Evolutionary conservation across 2,329 filamentous ascomycete genomes (phyloP).

Genomic region (Phaeophleospora eucalypticola): DNA sequence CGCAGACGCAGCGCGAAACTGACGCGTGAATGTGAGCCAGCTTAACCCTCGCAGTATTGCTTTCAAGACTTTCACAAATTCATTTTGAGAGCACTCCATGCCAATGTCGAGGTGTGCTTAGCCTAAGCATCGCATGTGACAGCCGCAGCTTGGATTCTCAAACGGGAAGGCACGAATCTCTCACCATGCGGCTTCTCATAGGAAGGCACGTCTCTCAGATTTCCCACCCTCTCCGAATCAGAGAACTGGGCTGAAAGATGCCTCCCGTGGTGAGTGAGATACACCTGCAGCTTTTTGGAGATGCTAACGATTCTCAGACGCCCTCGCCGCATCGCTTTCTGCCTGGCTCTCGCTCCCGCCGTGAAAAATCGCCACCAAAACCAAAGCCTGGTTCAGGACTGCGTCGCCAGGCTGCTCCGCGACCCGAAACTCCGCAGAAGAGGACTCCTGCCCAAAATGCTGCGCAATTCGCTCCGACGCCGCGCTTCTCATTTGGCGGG

Average conservation of each 20-base stretch:
- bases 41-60: too few species aligned
- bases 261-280: constrained; percentile 7
- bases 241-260: constrained; percentile 14
- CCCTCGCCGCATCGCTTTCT: constrained; percentile 30
- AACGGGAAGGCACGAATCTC: neutral
- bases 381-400: constrained; percentile 11
- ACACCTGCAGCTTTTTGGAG: neutral
- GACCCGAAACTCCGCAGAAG: neutral
- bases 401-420: constrained; percentile 1
- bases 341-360: constrained; percentile 10
- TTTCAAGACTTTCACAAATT: neutral
- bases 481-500: constrained; percentile 22
- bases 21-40: too few species aligned
- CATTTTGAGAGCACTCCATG: neutral
- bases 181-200: neutral
- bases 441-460: neutral
- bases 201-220: neutral
- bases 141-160: neutral
- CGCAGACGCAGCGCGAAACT: too few species aligned
- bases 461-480: constrained; percentile 28
- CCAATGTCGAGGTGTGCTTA: neutral
- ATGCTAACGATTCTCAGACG: constrained; percentile 15
- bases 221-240: neutral
- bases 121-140: neutral
- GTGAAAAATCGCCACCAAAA: constrained; percentile 15